Base-by-base conservation (phyloP, 352 stramenopile genomes). In the Globisporangium irregulare region DNA sequence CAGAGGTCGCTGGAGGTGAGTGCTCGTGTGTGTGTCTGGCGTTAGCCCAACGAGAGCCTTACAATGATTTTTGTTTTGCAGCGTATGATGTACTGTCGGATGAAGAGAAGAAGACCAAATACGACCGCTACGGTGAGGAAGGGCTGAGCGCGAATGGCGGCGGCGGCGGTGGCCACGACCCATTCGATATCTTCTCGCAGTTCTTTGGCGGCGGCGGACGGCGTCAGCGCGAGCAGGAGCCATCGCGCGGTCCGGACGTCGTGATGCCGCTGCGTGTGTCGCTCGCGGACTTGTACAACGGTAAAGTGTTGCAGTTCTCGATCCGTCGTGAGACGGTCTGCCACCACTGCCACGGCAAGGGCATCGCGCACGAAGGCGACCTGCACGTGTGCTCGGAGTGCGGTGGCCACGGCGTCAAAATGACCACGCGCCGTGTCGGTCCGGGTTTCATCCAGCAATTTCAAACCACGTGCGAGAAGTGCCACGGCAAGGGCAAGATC, bases 201-300 rank as follows among this genome's bases (percentile, higher is more conserved):
- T 91, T 91, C 71, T 92, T 91, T 58, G 82, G 83, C 9, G 79
- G 83, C 20, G 79, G 81, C 9, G 67, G 80, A 0, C 75, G 71
- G 9, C 70, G 77, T 12, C 73, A 72, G 3, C 77, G 71, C 59
- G 77, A 88, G 4, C 74, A 77, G 2, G 86, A 91, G 64, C 84
- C 82, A 9, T 80, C 82, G 8, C 84, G 86, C 7, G 82, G 84
- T 0, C 84, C 84, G 7, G 86, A 94, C 58, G 75, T 92, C 8
- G 69, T 90, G 20, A 93, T 99, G 66, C 96, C 95, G 7, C 74
- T 99, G 32, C 76, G 94, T 32, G 84, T 99, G 46, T 97, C 97
- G 24, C 83, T 99, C 43, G 89, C 97, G 12, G 92, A 99, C 73
- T 74, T 99, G 46, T 99, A 99, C 86, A 93, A 96, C 54, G 97